These are phyloP conservation scores for Diospyros lotus DNA, from an alignment of 148 eudicot genomes.

Conservation along the genomic window DNA sequence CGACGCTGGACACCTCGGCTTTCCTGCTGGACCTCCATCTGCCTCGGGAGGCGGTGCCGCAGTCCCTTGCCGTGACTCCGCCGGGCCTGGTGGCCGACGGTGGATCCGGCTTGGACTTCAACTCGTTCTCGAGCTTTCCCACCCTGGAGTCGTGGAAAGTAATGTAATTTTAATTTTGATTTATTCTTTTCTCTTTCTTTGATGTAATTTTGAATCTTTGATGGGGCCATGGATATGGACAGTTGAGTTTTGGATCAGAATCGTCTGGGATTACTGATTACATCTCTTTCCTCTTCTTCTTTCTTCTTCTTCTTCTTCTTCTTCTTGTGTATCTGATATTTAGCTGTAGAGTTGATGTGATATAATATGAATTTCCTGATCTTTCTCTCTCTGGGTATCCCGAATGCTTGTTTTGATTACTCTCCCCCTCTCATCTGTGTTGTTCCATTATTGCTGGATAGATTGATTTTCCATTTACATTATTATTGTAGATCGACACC, in stretches of 20 bases:
- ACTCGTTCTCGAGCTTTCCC: slow-evolving; percentile 61
- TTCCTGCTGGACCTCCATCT: slow-evolving; percentile 47
- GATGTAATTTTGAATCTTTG: neutral
- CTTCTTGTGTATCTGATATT: neutral
- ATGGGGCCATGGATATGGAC: neutral
- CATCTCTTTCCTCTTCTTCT: neutral
- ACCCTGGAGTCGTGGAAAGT: slow-evolving; percentile 77
- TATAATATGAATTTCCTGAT: neutral
- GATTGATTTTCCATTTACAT: too few species aligned
- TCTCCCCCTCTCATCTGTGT: too few species aligned
- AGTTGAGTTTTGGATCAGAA: too few species aligned
- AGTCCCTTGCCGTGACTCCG: slow-evolving; percentile 8
- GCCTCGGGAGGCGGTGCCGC: neutral
- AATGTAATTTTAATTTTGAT: slow-evolving; percentile 9
- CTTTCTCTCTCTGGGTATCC: too few species aligned
- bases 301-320: neutral
- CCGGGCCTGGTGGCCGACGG: slow-evolving; percentile 19
- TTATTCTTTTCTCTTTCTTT: neutral
- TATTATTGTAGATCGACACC: too few species aligned
- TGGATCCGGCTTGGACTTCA: slow-evolving; percentile 43
- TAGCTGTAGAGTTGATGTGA: too few species aligned
- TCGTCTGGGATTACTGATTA: too few species aligned
- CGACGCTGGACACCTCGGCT: slow-evolving; percentile 77
- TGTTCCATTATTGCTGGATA: too few species aligned
- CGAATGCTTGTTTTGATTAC: too few species aligned